Evolutionary conservation across 805 yeast species (phyloP).

Genomic region (Teunomyces barrocoloradensis): DNA sequence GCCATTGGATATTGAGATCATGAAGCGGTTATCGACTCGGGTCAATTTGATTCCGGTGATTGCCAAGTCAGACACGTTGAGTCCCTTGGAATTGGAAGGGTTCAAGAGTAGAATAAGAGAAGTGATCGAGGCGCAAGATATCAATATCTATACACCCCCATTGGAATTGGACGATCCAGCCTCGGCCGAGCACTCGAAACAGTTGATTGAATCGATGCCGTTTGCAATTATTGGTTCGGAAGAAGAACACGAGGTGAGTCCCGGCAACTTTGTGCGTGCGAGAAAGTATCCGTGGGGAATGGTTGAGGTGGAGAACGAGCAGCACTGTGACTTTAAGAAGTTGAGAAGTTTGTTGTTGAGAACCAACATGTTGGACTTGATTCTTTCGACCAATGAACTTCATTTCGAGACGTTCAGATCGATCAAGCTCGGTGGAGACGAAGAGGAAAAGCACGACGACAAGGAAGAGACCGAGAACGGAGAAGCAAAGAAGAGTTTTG

Average conservation of each 20-base stretch:
- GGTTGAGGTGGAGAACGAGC: constrained; percentile 83
- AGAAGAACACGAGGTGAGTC: constrained; percentile 59
- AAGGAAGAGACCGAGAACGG: constrained; percentile 32
- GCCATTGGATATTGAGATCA: constrained; percentile 83
- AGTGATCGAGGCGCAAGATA: constrained; percentile 79
- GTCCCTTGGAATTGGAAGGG: constrained; percentile 62
- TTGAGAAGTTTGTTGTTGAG: constrained; percentile 75
- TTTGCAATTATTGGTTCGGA: constrained; percentile 81
- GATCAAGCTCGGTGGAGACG: constrained; percentile 53
- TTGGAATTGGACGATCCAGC: constrained; percentile 73
- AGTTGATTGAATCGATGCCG: constrained; percentile 80
- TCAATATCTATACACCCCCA: constrained; percentile 81
- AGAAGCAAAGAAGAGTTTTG: constrained; percentile 25
- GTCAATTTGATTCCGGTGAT: constrained; percentile 88
- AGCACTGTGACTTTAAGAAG: constrained; percentile 81
- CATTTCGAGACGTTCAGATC: constrained; percentile 82
- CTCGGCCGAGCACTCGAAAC: constrained; percentile 76
- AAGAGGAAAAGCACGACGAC: constrained; percentile 24
- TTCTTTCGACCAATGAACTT: constrained; percentile 73
- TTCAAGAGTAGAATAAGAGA: constrained; percentile 78
- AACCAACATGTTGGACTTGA: constrained; percentile 79
- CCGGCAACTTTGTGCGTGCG: constrained; percentile 69
- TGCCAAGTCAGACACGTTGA: constrained; percentile 83
- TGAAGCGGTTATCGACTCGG: constrained; percentile 77
- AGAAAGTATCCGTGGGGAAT: constrained; percentile 90